A percentile compares a stretch with the other conserved stretches of the same genome.
These are phyloP conservation scores for Parachlorella kessleri DNA, from an alignment of 139 green algal genomes.

Conservation along the genomic window DNA sequence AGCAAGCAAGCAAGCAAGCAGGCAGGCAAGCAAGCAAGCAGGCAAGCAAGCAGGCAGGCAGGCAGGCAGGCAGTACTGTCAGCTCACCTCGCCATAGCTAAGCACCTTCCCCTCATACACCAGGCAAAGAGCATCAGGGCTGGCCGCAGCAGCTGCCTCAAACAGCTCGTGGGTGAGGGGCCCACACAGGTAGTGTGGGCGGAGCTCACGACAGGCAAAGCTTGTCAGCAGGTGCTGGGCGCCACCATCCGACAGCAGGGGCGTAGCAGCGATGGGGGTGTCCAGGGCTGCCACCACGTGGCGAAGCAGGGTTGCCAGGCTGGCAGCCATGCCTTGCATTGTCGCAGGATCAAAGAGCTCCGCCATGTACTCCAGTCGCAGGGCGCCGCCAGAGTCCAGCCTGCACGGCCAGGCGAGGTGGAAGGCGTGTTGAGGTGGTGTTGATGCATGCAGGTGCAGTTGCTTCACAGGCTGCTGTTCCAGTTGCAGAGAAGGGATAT, in stretches of 20 bases:
- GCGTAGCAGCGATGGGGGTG: background rate
- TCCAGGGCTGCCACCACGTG: background rate
- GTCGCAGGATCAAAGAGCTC: slow-evolving; percentile 1
- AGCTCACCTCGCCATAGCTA: slow-evolving; percentile 1
- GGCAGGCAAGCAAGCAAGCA: no score
- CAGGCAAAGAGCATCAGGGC: background rate
- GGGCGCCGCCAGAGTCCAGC: no score
- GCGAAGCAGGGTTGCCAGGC: background rate
- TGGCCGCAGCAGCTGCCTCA: background rate
- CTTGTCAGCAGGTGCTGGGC: background rate
- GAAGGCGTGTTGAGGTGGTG: no score
- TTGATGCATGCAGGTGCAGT: no score
- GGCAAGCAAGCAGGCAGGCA: no score
- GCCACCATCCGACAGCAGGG: no score
- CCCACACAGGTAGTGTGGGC: background rate
- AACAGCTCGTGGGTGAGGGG: background rate
- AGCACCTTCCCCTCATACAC: background rate
- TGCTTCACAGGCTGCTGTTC: no score
- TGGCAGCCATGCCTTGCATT: background rate
- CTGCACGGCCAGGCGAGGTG: no score
- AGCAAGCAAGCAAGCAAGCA: no score
- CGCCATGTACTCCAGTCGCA: slow-evolving; percentile 1
- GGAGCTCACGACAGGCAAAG: background rate
- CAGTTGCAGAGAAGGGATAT: no score
- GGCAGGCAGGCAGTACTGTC: no score